Evolutionary conservation across 495 filamentous ascomycete species (phyloP).

Genomic region (Jackrogersella minutella): DNA sequence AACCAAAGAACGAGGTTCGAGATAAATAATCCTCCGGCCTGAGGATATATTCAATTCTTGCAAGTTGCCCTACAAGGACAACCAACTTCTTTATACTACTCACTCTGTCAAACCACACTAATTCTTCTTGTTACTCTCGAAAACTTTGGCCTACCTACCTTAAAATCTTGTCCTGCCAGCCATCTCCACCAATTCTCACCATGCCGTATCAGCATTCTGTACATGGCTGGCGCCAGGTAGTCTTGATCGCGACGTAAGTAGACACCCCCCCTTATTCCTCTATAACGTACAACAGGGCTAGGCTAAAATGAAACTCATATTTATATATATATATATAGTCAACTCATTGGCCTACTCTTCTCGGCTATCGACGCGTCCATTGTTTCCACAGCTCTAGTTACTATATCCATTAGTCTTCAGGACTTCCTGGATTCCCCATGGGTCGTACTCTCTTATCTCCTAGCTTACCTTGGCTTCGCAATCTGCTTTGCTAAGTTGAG

Average conservation of each 20-base stretch:
- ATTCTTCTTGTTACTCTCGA: neutral
- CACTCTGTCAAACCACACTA: neutral
- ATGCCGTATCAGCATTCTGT: slow-evolving; percentile 32
- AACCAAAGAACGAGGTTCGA: too few relatives aligned
- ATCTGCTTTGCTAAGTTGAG: slow-evolving; percentile 67
- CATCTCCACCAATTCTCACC: neutral
- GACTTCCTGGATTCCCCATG: slow-evolving; percentile 64
- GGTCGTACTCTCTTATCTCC: slow-evolving; percentile 66
- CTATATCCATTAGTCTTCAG: slow-evolving; percentile 62
- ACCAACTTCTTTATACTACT: neutral
- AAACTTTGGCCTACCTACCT: neutral
- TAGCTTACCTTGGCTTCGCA: slow-evolving; percentile 68
- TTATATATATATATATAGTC: slow-evolving; percentile 47
- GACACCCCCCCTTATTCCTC: neutral
- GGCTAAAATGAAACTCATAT: slow-evolving; percentile 2
- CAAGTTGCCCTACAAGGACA: neutral
- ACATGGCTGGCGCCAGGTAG: slow-evolving; percentile 34
- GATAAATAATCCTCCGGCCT: neutral
- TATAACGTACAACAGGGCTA: neutral
- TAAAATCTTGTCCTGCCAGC: neutral
- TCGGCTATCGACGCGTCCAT: slow-evolving; percentile 70
- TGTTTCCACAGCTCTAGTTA: slow-evolving; percentile 68
- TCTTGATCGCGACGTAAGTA: slow-evolving; percentile 38
- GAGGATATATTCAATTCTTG: neutral
- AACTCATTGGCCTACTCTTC: slow-evolving; percentile 65